A percentile compares a stretch with the other conserved stretches of the same genome.
phyloP scores from a whole-genome alignment of 2,329 filamentous ascomycete genomes.

The Ophiostoma quercus region DNA sequence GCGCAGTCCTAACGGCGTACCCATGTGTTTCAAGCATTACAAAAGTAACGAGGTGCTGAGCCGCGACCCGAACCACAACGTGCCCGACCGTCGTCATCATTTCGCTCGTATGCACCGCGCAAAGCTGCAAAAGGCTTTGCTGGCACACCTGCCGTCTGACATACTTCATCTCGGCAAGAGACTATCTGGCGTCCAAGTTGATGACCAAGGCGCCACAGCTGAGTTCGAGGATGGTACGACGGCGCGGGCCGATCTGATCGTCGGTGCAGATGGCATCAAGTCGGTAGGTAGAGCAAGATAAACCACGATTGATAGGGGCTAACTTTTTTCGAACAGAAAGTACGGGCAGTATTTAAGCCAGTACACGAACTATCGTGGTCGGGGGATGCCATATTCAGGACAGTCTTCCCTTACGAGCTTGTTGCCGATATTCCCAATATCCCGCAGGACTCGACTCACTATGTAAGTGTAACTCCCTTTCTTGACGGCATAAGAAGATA shows the following conservation, averaged over 20 bases:
- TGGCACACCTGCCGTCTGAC: not conserved
- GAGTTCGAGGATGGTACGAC: not conserved
- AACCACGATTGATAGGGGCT: not conserved
- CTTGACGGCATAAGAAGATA: not conserved
- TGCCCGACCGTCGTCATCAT: not conserved
- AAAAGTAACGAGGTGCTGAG: not conserved
- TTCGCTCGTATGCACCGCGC: constrained; percentile 2
- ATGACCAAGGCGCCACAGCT: not conserved
- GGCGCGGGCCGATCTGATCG: not conserved
- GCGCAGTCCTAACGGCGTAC: not conserved
- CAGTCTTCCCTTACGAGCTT: not conserved
- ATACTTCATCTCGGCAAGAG: not conserved
- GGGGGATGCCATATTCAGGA: not conserved
- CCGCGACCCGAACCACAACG: not conserved
- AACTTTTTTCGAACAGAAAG: not conserved
- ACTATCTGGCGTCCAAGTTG: not conserved
- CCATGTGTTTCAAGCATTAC: not conserved
- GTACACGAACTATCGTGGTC: not conserved
- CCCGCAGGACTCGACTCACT: constrained; percentile 1
- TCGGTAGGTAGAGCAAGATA: not conserved
- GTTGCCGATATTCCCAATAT: not conserved
- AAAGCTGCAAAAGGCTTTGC: not conserved
- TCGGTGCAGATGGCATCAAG: constrained; percentile 4
- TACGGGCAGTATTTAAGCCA: not conserved
- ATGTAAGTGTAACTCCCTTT: not conserved